These are phyloP conservation scores for Rugosomyces carneus DNA, from an alignment of 1,284 basidiomycete genomes.

Conservation along the genomic window DNA sequence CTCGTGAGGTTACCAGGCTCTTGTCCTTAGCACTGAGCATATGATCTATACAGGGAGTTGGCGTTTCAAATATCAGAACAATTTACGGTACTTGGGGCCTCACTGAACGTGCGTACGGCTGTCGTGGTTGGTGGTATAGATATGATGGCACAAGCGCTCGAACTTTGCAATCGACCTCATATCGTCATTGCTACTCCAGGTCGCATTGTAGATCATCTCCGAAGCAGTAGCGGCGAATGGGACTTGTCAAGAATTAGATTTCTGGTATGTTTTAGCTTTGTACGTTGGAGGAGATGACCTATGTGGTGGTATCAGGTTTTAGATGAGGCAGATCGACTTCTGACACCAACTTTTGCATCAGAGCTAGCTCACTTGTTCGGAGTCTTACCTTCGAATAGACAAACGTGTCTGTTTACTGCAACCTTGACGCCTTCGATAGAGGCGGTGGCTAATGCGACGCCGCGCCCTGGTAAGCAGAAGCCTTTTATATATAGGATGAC, in stretches of 20 bases:
- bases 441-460: constrained; percentile 66
- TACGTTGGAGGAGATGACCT: neutral
- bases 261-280: constrained; percentile 48
- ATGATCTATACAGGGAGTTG: constrained; percentile 62
- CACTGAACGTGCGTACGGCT: constrained; percentile 76
- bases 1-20: constrained; percentile 27
- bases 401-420: constrained; percentile 96
- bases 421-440: constrained; percentile 90
- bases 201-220: constrained; percentile 87
- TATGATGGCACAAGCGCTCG: constrained; percentile 91
- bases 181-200: constrained; percentile 96
- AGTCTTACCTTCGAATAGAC: constrained; percentile 77
- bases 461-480: constrained; percentile 76
- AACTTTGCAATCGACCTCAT: constrained; percentile 84
- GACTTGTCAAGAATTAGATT: constrained; percentile 83
- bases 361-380: constrained; percentile 81
- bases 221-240: constrained; percentile 78
- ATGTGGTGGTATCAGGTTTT: constrained; percentile 55
- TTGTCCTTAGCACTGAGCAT: neutral
- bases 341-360: constrained; percentile 86
- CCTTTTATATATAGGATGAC: constrained; percentile 86
- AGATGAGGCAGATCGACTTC: constrained; percentile 93
- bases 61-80: constrained; percentile 98
- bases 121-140: constrained; percentile 98
- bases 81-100: constrained; percentile 85